Evolutionary conservation across 257 asterid genomes (phyloP), one percentile per base, ranked within the genome.

Genomic region (Marsdenia floribunda): DNA sequence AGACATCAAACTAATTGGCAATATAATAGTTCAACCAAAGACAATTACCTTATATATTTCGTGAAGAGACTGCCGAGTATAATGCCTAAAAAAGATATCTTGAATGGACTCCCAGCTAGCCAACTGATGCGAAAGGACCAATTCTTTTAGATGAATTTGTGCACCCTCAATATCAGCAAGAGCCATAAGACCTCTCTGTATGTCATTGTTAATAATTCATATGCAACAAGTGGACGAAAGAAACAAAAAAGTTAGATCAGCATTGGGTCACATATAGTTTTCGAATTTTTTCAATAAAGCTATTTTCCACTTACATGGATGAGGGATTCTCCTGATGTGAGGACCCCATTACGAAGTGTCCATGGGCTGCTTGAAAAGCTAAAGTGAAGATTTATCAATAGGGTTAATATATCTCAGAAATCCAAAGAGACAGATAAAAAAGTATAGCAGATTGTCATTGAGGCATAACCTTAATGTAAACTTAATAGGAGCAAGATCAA

Each of bases 131-230:
- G 97, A 88, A 83, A 90, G 90, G 79, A 85, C 79, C 50, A 94
- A 80, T 75, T 87, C 96, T 73, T 85, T 94, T 85, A 94, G 92
- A 81, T 90, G 87, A 75, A 94, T 90, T 82, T 94, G 86, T 53
- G 97, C 99, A 70, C 99, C 97, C 90, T 94, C 99, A 12, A 94
- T 96, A 83, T 94, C 97, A 71, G 99, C 99, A 82, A 94, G 93
- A 72, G 99, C 97, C 96, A 92, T 90, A 73, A 94, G 92, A 79
- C 97, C 99, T 80, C 97, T 90, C 98, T 94, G 82, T 75, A 80
- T 35, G 18, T 71, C 47, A 15, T 24, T n/a, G 63, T 49, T 63
- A 58, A 42, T 64, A 29, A 61, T 22, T 53, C 16, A 18, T 37
- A 42, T 10, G 60, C 54, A 40, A 71, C 9, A 58, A 37, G 69